phyloP scores from a whole-genome alignment of 2,329 filamentous ascomycete genomes.

The Elsinoe arachidis region DNA sequence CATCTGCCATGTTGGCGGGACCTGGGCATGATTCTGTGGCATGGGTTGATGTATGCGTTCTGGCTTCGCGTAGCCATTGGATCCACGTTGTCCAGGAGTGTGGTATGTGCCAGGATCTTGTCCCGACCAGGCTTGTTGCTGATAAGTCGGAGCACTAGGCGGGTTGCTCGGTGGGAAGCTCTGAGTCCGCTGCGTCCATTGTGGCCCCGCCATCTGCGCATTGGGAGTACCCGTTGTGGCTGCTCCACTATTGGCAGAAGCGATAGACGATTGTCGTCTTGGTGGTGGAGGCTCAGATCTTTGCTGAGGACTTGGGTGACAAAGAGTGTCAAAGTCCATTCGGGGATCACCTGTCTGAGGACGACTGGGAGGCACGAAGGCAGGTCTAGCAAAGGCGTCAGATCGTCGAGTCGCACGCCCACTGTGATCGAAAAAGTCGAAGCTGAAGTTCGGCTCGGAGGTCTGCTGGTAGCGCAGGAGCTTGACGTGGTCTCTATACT shows the following conservation, averaged over 20 bases:
- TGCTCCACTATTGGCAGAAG: background rate
- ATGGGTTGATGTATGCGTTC: background rate
- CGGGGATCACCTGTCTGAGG: background rate
- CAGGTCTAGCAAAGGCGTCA: background rate
- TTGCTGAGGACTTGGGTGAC: background rate
- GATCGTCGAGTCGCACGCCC: background rate
- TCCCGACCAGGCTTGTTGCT: background rate
- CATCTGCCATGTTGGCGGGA: background rate
- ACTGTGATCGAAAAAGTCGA: conserved; percentile 5
- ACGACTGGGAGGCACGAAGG: background rate
- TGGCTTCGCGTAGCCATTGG: background rate
- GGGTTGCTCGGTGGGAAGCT: background rate
- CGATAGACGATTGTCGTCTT: background rate
- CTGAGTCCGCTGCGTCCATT: background rate
- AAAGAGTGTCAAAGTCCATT: background rate
- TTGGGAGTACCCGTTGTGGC: background rate
- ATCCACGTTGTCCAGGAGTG: background rate
- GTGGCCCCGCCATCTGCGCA: background rate
- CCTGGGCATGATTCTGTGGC: background rate
- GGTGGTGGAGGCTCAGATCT: background rate
- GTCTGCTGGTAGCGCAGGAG: background rate
- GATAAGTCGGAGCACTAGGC: background rate
- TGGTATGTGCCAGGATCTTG: background rate
- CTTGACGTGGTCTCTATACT: background rate
- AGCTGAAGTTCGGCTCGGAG: background rate